Conservation (phyloP, 1,284 basidiomycete species). For the Hymenochaete sp. region DNA sequence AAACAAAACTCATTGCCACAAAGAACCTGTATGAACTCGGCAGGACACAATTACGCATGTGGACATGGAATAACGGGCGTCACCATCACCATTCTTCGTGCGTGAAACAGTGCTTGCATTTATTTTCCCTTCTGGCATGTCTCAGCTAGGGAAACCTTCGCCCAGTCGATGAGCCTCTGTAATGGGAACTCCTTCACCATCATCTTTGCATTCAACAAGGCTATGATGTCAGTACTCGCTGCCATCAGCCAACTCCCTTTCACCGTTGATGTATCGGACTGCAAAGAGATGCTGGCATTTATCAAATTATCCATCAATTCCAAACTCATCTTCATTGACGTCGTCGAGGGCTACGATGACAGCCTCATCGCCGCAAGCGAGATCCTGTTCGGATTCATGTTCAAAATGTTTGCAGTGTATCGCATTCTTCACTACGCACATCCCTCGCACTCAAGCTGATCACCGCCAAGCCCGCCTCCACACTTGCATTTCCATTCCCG, state of each 20-base stretch:
- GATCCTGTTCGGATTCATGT: slow-evolving; percentile 99
- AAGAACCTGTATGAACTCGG: slow-evolving; percentile 99
- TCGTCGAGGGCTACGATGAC: too few species aligned
- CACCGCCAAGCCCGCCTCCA: too few species aligned
- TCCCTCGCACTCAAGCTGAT: too few species aligned
- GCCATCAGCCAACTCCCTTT: slow-evolving; percentile 84
- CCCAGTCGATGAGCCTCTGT: slow-evolving; percentile 87
- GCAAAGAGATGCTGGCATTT: slow-evolving; percentile 89
- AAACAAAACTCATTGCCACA: slow-evolving; percentile 95
- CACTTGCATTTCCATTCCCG: too few species aligned
- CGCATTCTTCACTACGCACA: too few species aligned
- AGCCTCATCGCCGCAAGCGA: too few species aligned
- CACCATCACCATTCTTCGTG: slow-evolving; percentile 95
- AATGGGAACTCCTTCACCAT: slow-evolving; percentile 98
- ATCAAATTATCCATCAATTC: slow-evolving; percentile 99
- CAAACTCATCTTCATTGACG: slow-evolving; percentile 94
- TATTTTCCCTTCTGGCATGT: not conserved
- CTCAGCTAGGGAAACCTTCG: slow-evolving; percentile 97
- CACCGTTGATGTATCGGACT: slow-evolving; percentile 82
- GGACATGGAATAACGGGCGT: slow-evolving; percentile 96
- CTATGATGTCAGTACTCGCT: slow-evolving; percentile 83
- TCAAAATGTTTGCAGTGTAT: slow-evolving; percentile 90
- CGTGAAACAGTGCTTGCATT: slow-evolving; percentile 23
- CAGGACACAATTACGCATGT: slow-evolving; percentile 96
- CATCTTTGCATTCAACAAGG: slow-evolving; percentile 96